Evolutionary conservation across 139 green algal species (phyloP), one percentile per base, ranked within the genome.

Genomic region (Chlorokybus atmophyticus): DNA sequence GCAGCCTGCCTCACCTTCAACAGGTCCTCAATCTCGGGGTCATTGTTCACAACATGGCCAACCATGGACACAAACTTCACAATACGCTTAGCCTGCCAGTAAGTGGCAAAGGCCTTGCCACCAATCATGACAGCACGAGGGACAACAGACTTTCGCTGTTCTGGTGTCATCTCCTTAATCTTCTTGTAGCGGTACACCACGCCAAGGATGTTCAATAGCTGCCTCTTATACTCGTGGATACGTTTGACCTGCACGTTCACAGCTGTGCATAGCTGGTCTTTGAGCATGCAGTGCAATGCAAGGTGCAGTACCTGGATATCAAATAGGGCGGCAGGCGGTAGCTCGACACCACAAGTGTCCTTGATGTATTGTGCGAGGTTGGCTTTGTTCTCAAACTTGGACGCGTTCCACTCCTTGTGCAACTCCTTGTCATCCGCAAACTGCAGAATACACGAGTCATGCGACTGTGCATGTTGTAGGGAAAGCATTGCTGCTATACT

Each of bases 31-130:
- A 88, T 76, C 1, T 94, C 90, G 0, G 69, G 60, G 82, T 98
- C 92, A 61, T 70, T 75, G 85, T 99, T 98, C 61, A 99, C 62
- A 3, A 68, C 48, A n/a, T 64, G 27, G 40, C 54, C 60, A 14
- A 81, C 62, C 21, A 75, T 68, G 38, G 55, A 75, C 39, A 87
- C 67, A 25, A 99, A 81, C 62, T 83, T 79, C 54, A 99, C 91
- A 73, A 99, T 97, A 68, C 87, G 83, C 87, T 98, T 98, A 51
- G 92, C 92, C 81, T 93, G 87, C 60, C 87, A 79, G 72, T 99
- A 99, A 26, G 86, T 88, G 21, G 84, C 84, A 27, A 86, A 87
- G 14, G 87, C 87, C 75, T 93, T 94, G 67, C 85, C 80, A 50
- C 84, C 85, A 39, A 94, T 86, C 59, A 94, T 79, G 59, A 73